Base-by-base conservation (phyloP, 2,329 filamentous ascomycete genomes). In the Teratosphaeria viscida region DNA sequence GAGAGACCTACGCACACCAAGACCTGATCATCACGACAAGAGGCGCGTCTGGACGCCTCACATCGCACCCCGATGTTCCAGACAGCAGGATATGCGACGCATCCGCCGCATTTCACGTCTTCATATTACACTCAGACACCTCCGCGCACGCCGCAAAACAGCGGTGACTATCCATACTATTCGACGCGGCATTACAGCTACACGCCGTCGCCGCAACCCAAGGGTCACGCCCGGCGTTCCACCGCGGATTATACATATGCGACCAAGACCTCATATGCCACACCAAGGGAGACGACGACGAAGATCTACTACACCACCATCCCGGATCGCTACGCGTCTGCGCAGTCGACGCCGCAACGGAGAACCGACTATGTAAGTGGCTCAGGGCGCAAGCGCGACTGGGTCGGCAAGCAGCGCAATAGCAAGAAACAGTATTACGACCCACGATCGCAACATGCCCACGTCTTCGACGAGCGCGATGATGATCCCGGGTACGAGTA, bases 361-460 rank as follows among this genome's bases (percentile, higher is more conserved):
- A 79, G 81, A 74, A 70, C 76, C 73, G 82, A 85, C 75, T 81
- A 82, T 85, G 84, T 86, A 85, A 86, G 84, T 86, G 80, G 78
- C 79, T 80, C 77, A 75, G 74, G 71, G 67, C 71, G 72, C 66
- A 67, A 67, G 69, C 73, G 65, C 62, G 74, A 73, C 68, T 72
- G 74, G 71, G 69, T 68, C 59, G 60, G 57, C 56, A 64, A 63
- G 59, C 64, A 68, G 64, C 67, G 68, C 62, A 66, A 59, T 70
- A 75, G 73, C 72, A 75, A 76, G 26, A 54, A 54, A 73, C 75
- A 74, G 74, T 78, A 78, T 70, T 75, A 71, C 66, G 75, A 75
- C 70, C 79, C 80, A 69, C 78, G 78, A 71, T 76, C 76, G 69
- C 80, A 79, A 73, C 77, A 49, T 49, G 43, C 16, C 34, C 27